These are phyloP conservation scores for Aspergillus indologenus DNA, from an alignment of 495 filamentous ascomycete species.

Conservation along the genomic window DNA sequence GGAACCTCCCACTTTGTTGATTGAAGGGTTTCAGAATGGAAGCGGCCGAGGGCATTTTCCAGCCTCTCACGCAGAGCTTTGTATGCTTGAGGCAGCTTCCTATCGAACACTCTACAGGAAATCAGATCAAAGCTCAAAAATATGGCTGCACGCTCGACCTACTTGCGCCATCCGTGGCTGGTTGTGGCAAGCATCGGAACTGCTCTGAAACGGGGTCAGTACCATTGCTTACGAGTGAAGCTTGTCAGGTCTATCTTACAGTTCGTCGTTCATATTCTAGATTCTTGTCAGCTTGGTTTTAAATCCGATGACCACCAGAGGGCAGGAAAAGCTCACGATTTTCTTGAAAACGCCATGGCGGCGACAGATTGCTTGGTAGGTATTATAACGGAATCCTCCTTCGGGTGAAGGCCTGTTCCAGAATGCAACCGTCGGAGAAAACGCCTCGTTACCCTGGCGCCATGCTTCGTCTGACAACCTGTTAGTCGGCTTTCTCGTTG, in stretches of 20 bases:
- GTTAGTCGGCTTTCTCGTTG: neutral
- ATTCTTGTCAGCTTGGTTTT: neutral
- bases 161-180: neutral
- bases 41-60: neutral
- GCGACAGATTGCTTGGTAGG: constrained; percentile 61
- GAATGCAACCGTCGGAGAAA: constrained; percentile 31
- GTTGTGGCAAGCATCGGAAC: neutral
- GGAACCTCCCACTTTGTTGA: neutral
- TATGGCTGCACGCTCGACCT: neutral
- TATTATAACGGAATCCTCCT: constrained; percentile 52
- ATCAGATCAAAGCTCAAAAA: neutral
- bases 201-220: neutral
- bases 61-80: neutral
- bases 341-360: constrained; percentile 36
- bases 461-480: constrained; percentile 5
- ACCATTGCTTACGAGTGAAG: neutral
- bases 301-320: neutral
- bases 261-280: neutral
- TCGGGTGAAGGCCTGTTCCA: constrained; percentile 46
- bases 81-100: neutral
- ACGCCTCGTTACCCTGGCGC: neutral
- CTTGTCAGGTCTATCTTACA: neutral
- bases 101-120: neutral
- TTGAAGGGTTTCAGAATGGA: neutral
- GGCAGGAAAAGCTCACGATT: constrained; percentile 5